These are phyloP conservation scores for Macadamia integrifolia DNA, from an alignment of 164 flowering plant genomes.

Conservation along the genomic window DNA sequence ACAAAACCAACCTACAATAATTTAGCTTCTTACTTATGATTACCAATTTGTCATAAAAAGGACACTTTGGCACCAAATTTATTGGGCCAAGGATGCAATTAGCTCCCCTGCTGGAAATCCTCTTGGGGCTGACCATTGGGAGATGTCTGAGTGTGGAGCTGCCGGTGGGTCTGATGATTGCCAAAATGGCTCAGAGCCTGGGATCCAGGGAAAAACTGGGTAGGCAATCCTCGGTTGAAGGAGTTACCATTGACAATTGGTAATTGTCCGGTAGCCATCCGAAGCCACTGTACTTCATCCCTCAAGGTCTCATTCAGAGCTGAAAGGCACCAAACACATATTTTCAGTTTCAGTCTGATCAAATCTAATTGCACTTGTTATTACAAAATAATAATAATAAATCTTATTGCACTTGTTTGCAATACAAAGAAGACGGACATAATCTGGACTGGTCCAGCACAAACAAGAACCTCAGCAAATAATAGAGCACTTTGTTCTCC, in stretches of 20 bases:
- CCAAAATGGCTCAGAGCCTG: conserved; percentile 35
- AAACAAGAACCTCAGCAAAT: neutral
- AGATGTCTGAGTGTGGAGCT: conserved; percentile 33
- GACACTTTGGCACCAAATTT: conserved; percentile 1
- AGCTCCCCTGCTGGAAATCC: too few relatives aligned
- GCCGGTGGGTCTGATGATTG: conserved; percentile 38
- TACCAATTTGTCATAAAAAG: neutral
- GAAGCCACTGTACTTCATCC: too few relatives aligned
- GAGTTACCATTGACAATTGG: too few relatives aligned
- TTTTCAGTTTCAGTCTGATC: too few relatives aligned
- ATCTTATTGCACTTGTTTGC: neutral
- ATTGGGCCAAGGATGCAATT: too few relatives aligned
- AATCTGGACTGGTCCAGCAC: neutral
- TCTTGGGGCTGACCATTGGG: too few relatives aligned
- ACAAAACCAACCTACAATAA: neutral
- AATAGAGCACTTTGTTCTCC: too few relatives aligned
- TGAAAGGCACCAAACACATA: too few relatives aligned
- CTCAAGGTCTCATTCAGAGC: too few relatives aligned
- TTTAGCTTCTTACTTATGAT: conserved; percentile 1
- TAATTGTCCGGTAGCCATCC: too few relatives aligned
- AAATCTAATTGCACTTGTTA: too few relatives aligned
- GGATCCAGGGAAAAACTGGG: conserved; percentile 40
- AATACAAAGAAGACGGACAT: neutral
- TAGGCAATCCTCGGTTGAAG: conserved; percentile 9
- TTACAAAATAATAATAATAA: too few relatives aligned